These are phyloP conservation scores for Camelina laxa DNA, from an alignment of 345 rosid species.

Conservation along the genomic window DNA sequence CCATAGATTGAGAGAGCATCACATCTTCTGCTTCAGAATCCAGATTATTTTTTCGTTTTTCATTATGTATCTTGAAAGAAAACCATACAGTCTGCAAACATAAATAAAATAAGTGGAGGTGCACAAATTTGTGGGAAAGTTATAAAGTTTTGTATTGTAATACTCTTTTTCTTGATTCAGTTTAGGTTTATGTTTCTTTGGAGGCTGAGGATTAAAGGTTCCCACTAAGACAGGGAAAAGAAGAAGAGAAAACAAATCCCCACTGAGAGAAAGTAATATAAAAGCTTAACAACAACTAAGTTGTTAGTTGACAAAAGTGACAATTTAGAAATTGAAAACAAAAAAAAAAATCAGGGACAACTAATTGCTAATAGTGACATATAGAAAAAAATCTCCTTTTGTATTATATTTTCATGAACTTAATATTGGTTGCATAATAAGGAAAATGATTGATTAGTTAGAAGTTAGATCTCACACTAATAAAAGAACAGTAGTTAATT, in stretches of 20 bases:
- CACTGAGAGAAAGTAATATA: constrained; percentile 27
- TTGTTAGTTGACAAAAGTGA: constrained; percentile 29
- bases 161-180: not conserved
- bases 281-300: constrained; percentile 35
- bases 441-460: not conserved
- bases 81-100: not conserved
- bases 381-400: not conserved
- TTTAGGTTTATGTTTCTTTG: not conserved
- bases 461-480: not conserved
- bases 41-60: not conserved
- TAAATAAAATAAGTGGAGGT: not conserved
- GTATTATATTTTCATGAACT: not conserved
- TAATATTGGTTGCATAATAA: constrained; percentile 5
- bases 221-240: constrained; percentile 1
- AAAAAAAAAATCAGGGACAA: not conserved
- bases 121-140: not conserved
- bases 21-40: constrained; percentile 11
- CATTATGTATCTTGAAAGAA: constrained; percentile 7
- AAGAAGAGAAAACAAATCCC: constrained; percentile 1
- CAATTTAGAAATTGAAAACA: not conserved
- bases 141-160: not conserved
- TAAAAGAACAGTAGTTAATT: not conserved
- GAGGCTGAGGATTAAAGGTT: constrained; percentile 30
- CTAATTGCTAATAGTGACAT: constrained; percentile 22
- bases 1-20: constrained; percentile 17